These are phyloP conservation scores for Amauroascus niger DNA, from an alignment of 2,329 filamentous ascomycete species.

Conservation along the genomic window DNA sequence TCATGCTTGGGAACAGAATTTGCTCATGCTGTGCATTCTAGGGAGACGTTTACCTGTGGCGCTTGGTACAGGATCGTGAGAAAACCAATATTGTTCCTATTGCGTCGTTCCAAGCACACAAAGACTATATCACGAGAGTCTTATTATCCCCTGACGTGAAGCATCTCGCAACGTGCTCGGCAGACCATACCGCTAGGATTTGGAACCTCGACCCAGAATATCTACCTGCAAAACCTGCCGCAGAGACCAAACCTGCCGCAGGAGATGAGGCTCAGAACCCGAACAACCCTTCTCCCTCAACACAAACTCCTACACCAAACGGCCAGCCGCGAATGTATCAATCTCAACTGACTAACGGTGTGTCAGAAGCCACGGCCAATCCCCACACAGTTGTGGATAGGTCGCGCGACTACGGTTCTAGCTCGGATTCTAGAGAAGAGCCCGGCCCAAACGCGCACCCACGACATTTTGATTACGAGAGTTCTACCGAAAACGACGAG, in stretches of 20 bases:
- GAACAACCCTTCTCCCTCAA: neutral
- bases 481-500: slow-evolving; percentile 10
- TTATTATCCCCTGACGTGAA: slow-evolving; percentile 88
- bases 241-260: slow-evolving; percentile 13
- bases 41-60: slow-evolving; percentile 97
- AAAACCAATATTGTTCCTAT: slow-evolving; percentile 76
- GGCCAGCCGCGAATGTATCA: neutral
- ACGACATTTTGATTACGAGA: neutral
- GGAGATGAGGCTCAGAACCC: neutral
- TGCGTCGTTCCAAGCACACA: slow-evolving; percentile 81
- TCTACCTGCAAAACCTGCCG: slow-evolving; percentile 31
- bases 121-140: slow-evolving; percentile 84
- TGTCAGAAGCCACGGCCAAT: neutral
- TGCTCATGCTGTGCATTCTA: slow-evolving; percentile 30
- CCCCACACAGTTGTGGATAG: neutral
- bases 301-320: neutral
- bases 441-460: neutral
- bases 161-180: slow-evolving; percentile 85
- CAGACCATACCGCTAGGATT: slow-evolving; percentile 90
- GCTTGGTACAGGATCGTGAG: slow-evolving; percentile 73
- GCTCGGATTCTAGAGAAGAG: neutral
- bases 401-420: neutral
- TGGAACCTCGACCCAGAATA: slow-evolving; percentile 78
- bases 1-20: neutral
- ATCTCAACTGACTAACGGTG: slow-evolving; percentile 3